Base-by-base conservation (phyloP, 345 rosid species). In the Sisymbrium irio region DNA sequence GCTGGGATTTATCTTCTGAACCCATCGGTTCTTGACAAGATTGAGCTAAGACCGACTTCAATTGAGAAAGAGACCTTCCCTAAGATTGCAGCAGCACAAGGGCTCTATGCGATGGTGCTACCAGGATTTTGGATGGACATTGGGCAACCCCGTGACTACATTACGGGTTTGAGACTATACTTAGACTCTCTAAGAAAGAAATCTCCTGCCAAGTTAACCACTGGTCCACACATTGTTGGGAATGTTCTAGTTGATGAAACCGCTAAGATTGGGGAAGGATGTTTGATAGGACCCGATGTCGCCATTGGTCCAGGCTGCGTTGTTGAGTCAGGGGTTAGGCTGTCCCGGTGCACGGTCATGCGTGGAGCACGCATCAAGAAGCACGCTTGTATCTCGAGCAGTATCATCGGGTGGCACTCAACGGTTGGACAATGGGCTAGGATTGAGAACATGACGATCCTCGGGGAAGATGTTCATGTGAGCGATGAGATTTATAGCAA, bases 81-180 rank as follows among this genome's bases (percentile, higher is more conserved):
- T 3, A 87, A 90, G 82, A 92, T 95, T 69, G 97, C 97, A n/a
- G 82, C 92, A 3, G 89, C 82, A 14, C 77, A 83, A 64, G 84
- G 86, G 69, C 96, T 95, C 62, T 92, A 69, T 7, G 99, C 97
- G 1, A 95, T 95, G 98, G 99, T 89, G 40, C 84, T 95, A 49
- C 97, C 97, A 0, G 99, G 99, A 18, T 95, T 95, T 62, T 95
- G 99, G 99, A 95, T 95, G 99, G 99, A 95, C 83, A 90, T 95
- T 47, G 99, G 99, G 62, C 99, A 95, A 81, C 99, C 99, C 11
- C 86, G 85, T 74, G 99, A 95, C 64, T 95, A 95, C 88, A 95
- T 95, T 35, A 82, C 94, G 0, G 99, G 99, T 13, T 79, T 95
- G 56, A 88, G 97, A 73, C 99, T 95, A 57, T 95, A 95, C 78